Base-by-base conservation (phyloP, 768 basidiomycete genomes). In the Termitomyces sp. region DNA sequence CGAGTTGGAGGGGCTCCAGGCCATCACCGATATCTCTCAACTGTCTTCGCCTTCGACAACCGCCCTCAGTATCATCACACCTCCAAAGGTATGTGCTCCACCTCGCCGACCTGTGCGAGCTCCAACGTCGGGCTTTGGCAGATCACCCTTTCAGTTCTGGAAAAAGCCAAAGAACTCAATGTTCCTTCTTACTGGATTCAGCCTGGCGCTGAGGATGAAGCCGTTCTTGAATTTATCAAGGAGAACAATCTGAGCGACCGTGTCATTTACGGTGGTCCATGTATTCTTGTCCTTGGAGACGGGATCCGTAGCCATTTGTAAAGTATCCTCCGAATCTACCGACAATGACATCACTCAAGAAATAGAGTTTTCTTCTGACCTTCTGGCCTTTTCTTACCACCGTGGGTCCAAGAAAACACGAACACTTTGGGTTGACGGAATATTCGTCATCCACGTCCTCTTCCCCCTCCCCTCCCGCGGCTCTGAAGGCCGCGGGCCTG, bases 131-230 rank as follows among this genome's bases (percentile, higher is more conserved):
- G 20, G 26, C 22, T 39, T 37, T 36, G 48, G 22, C 62, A 93
- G 89, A 74, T 93, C 42, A 93, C 91, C 10, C 80, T 92, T 46
- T 75, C 74, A 24, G 62, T 92, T 54, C 72, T 93, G 64, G 74
- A 87, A 68, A 78, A 85, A 57, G 88, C 87, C 8, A 86, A 86
- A 69, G 78, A 79, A n/a, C 80, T 84, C n/a, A 71, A 72, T n/a
- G 71, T 91, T n/a, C 88, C 86, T 5, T 80, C 86, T 3, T 77
- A 94, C 44, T 96, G 94, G 94, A 81, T 95, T 32, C 94, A 96
- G 69, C 94, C 94, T 7, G 93, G 93, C 22, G 91, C 93, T 7
- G 86, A 88, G 62, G 87, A 92, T 64, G 79, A 76, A 16, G 71
- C 72, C 3, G 91, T 94, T 47, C 71, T 77, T 16, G 65, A 76